Percentiles rank a stretch among this genome's conserved stretches.
phyloP scores from a whole-genome alignment of 257 asterid genomes.

The Jasminum sambac region DNA sequence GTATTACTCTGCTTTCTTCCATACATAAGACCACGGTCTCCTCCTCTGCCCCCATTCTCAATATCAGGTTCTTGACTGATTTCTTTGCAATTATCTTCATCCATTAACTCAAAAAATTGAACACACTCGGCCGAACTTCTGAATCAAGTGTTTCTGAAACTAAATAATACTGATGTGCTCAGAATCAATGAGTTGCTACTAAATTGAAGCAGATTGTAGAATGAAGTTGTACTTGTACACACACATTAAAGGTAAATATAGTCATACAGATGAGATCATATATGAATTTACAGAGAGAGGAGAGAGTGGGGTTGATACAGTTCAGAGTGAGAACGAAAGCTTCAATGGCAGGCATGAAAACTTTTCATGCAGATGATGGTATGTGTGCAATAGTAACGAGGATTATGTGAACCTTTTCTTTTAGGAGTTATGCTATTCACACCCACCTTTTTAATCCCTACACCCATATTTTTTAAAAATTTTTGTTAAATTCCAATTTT shows the following conservation, averaged over 20 bases:
- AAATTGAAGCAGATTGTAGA: background rate
- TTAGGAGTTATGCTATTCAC: too few relatives aligned
- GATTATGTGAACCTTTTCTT: too few relatives aligned
- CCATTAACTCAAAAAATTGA: constrained; percentile 42
- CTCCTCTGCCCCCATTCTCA: constrained; percentile 29
- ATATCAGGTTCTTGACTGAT: background rate
- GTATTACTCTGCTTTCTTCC: constrained; percentile 23
- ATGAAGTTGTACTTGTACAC: background rate
- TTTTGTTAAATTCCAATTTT: too few relatives aligned
- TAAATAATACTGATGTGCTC: background rate
- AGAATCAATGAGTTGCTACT: background rate
- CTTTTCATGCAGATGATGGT: too few relatives aligned
- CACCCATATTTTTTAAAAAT: too few relatives aligned
- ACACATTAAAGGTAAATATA: background rate
- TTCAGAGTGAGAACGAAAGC: background rate
- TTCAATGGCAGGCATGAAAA: background rate
- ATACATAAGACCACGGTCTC: constrained; percentile 32
- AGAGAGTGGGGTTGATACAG: background rate
- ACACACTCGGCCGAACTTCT: background rate
- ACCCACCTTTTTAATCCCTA: too few relatives aligned
- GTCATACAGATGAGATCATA: background rate
- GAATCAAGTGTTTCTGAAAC: background rate
- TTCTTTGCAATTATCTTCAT: background rate
- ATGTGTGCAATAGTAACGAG: too few relatives aligned
- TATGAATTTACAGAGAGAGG: background rate